phyloP scores from a whole-genome alignment of 495 filamentous ascomycete genomes.

The Endocarpon pusillum region DNA sequence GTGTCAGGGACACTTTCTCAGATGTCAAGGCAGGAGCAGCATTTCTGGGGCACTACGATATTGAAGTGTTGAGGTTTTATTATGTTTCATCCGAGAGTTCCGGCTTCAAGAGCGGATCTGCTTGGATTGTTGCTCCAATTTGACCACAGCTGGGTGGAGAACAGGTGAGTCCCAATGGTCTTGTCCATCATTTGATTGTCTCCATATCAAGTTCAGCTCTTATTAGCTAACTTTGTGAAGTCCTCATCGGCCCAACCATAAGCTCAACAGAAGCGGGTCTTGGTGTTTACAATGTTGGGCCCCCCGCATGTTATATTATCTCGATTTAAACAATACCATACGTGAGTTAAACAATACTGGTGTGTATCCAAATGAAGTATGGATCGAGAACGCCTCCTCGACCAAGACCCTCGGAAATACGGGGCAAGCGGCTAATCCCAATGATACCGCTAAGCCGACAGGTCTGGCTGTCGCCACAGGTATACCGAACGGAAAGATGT shows the following conservation, averaged over 20 bases:
- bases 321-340: background rate
- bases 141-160: background rate
- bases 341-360: background rate
- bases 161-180: background rate
- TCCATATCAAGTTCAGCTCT: no score
- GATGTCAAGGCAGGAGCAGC: background rate
- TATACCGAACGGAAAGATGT: background rate
- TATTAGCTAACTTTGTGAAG: background rate
- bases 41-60: background rate
- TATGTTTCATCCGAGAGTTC: background rate
- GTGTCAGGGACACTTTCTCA: background rate
- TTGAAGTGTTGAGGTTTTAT: background rate
- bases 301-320: conserved; percentile 1
- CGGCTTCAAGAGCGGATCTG: background rate
- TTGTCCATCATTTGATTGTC: background rate
- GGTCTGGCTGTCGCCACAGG: background rate
- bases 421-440: background rate
- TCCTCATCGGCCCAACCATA: background rate
- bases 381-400: background rate
- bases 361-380: background rate
- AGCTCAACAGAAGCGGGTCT: background rate
- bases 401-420: background rate
- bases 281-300: background rate
- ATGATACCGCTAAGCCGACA: background rate
- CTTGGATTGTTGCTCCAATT: conserved; percentile 1